Evolutionary conservation across 2,329 filamentous ascomycete genomes (phyloP).

Genomic region (Fusarium brachygibbosum): DNA sequence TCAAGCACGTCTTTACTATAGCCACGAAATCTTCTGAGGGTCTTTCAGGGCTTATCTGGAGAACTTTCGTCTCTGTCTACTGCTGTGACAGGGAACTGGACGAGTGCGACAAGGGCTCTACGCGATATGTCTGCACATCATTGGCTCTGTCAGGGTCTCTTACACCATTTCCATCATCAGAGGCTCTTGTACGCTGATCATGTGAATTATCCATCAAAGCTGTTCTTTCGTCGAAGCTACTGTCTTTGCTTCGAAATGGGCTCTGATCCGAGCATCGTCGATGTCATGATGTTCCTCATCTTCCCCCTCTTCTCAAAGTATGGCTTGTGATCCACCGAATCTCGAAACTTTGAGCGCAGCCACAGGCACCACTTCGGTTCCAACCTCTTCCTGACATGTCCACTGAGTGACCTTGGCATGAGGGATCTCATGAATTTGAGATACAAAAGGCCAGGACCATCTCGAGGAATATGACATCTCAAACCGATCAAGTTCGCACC

Average conservation of each 20-base stretch:
- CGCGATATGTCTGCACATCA: neutral
- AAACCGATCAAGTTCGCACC: conserved; percentile 34
- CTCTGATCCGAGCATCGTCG: conserved; percentile 19
- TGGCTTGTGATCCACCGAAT: conserved; percentile 16
- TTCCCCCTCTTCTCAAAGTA: conserved; percentile 10
- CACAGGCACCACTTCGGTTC: conserved; percentile 4
- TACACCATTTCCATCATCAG: neutral
- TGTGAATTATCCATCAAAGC: neutral
- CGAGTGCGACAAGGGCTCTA: neutral
- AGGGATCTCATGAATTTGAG: neutral
- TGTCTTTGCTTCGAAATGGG: neutral
- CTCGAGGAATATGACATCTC: conserved; percentile 13
- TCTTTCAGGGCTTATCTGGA: neutral
- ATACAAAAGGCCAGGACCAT: conserved; percentile 37
- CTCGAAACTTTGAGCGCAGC: conserved; percentile 8
- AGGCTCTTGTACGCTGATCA: neutral
- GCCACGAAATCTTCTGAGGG: neutral
- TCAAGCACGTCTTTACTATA: neutral
- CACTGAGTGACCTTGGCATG: neutral
- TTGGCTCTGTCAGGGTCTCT: no score
- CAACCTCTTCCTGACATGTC: conserved; percentile 10
- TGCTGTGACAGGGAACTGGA: neutral
- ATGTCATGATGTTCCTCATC: conserved; percentile 12
- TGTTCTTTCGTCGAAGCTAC: neutral
- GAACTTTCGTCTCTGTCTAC: neutral